Evolutionary conservation across 345 rosid species (phyloP).

Genomic region (Acer campestre): DNA sequence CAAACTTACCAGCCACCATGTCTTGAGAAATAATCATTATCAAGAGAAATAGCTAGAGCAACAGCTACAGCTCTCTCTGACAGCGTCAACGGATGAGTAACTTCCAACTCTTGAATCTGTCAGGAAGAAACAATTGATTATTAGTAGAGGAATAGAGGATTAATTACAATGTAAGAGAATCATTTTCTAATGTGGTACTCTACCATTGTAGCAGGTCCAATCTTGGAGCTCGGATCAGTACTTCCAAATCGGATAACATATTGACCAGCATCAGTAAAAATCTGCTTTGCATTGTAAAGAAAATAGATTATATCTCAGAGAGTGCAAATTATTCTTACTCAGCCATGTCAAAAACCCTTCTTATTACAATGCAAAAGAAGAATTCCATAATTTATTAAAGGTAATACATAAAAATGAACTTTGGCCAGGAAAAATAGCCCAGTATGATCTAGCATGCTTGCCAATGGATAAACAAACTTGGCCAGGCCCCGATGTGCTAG

Average conservation of each 20-base stretch:
- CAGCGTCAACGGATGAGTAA: conserved; percentile 60
- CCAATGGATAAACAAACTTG: neutral
- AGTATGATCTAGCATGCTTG: neutral
- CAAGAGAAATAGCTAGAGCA: conserved; percentile 92
- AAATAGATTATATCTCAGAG: neutral
- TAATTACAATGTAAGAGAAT: neutral
- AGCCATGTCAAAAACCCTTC: neutral
- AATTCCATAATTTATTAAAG: neutral
- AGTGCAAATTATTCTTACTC: neutral
- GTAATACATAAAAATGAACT: neutral
- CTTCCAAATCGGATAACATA: conserved; percentile 90
- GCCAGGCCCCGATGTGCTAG: neutral
- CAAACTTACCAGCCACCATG: conserved; percentile 82
- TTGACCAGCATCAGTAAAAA: conserved; percentile 98
- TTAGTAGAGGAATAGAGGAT: neutral
- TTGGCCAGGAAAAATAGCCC: neutral
- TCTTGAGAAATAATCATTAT: conserved; percentile 93
- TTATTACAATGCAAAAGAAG: neutral
- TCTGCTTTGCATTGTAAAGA: conserved; percentile 41
- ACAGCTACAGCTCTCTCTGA: conserved; percentile 84
- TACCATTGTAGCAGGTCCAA: conserved; percentile 60
- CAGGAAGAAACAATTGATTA: conserved; percentile 10
- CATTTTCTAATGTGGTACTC: conserved; percentile 1
- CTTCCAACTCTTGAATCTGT: conserved; percentile 85
- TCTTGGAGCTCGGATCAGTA: conserved; percentile 61